These are phyloP conservation scores for Dalbergia cultrata DNA, from an alignment of 306 rosid genomes.

Conservation along the genomic window DNA sequence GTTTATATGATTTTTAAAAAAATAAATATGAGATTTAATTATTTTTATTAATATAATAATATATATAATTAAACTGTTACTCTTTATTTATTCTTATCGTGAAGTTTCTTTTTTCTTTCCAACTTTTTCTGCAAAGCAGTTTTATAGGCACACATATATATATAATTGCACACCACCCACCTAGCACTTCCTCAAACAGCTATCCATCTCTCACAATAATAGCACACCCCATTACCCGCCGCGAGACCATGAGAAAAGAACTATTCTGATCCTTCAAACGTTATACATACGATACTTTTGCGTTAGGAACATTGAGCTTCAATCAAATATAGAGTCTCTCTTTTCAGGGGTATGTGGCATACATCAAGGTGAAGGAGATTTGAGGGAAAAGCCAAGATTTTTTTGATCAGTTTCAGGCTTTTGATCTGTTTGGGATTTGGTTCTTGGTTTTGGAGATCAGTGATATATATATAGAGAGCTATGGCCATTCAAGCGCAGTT, in stretches of 20 bases:
- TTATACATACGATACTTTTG: neutral
- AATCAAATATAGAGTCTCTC: neutral
- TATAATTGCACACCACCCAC: neutral
- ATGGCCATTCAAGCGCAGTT: conserved; percentile 77
- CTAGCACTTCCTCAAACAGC: conserved; percentile 4
- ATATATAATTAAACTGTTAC: neutral
- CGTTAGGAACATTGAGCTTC: neutral
- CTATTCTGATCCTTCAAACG: neutral
- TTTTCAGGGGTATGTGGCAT: neutral
- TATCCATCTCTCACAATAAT: neutral
- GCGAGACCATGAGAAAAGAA: conserved; percentile 20
- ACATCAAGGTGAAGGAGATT: conserved; percentile 14
- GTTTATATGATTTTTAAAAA: no score
- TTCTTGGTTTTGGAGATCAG: neutral
- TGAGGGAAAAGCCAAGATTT: neutral
- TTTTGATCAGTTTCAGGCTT: neutral
- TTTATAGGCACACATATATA: neutral
- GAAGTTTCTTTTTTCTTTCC: neutral
- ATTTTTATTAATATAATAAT: no score
- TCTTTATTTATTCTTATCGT: conserved; percentile 11
- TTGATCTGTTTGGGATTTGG: neutral
- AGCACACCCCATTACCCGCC: conserved; percentile 18
- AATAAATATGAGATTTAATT: no score
- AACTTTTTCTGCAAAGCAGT: neutral
- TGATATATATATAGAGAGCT: neutral